Base-by-base conservation (phyloP, 2,329 filamentous ascomycete genomes). In the Botryosphaeria dothidea region DNA sequence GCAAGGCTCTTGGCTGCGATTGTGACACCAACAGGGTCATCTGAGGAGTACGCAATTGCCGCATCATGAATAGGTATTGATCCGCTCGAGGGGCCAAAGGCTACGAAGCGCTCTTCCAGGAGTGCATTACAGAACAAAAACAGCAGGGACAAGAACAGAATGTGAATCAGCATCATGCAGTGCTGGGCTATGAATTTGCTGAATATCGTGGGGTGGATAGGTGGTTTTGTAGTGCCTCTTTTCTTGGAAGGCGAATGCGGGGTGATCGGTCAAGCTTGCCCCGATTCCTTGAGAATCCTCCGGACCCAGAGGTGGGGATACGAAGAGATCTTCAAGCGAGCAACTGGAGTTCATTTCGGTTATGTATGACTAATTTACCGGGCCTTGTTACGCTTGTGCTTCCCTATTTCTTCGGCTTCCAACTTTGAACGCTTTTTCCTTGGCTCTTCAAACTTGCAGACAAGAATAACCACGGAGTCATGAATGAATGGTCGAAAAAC, bases 1-100 rank as follows among this genome's bases (percentile, higher is more conserved):
- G 49, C 67, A 19, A 71, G 34, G 34, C 68, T 70, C n/a, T 67
- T 63, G 3, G 66, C 43, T 27, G 70, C 70, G 25, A 71, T 70
- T 13, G 65, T 62, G 6, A 71, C 57, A 19, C 69, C 68, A 17
- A 66, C 27, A 46, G 57, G 67, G 58, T 71, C 70, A 21, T 68
- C 62, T 21, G 60, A 23, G n/a, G 66, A 64, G 25, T 62, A 67
- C 6, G 70, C 17, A 15, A 71, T 65, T 15, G 65, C 46, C 23
- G 67, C 66, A 19, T 54, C 60, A 23, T 62, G 65, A 34, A 70
- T 66, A 49, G 68, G 48, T 11, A 71, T 36, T 11, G 69, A 56
- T 29, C 64, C 64, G 31, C 57, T 62, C 52, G 19, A 52, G 11
- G 64, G 29, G 6, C 29, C 34, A 38, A 69, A 70, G 23, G 29